These are phyloP conservation scores for Claviceps capensis DNA, from an alignment of 2,329 filamentous ascomycete species.

Conservation along the genomic window DNA sequence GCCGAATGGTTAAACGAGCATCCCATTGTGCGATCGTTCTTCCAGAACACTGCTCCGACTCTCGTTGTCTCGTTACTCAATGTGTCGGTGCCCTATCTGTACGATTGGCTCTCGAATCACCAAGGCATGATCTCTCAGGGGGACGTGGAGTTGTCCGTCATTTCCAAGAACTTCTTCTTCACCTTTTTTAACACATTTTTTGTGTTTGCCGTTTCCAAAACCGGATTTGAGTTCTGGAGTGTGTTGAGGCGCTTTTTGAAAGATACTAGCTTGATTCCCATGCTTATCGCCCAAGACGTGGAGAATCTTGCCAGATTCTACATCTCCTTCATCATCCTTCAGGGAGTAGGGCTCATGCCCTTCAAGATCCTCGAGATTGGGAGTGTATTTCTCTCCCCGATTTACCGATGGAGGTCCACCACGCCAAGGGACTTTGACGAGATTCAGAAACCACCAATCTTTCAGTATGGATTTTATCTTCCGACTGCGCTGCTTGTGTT, in stretches of 20 bases:
- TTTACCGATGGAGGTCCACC: constrained; percentile 63
- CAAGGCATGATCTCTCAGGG: constrained; percentile 94
- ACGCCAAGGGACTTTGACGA: constrained; percentile 85
- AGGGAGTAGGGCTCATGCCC: constrained; percentile 85
- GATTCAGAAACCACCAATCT: constrained; percentile 66
- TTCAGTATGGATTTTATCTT: constrained; percentile 92
- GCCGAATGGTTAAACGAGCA: constrained; percentile 55
- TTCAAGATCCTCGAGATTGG: constrained; percentile 86
- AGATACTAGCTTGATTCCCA: constrained; percentile 68
- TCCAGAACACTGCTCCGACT: constrained; percentile 81
- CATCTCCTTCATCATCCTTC: constrained; percentile 83
- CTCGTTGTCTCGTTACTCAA: constrained; percentile 76
- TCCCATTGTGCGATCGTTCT: constrained; percentile 56
- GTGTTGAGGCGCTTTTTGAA: constrained; percentile 61
- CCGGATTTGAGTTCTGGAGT: constrained; percentile 61
- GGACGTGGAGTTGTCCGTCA: constrained; percentile 84
- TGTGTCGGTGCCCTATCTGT: constrained; percentile 80
- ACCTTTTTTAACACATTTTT: constrained; percentile 98
- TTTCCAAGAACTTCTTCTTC: constrained; percentile 99
- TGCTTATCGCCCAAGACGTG: constrained; percentile 61
- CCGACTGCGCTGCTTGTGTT: constrained; percentile 87
- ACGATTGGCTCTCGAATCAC: constrained; percentile 79
- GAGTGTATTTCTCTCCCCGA: constrained; percentile 68
- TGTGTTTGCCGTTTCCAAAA: constrained; percentile 79
- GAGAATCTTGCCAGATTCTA: constrained; percentile 72